Conservation (phyloP, 805 yeast species). For the Pichia paraexigua region DNA sequence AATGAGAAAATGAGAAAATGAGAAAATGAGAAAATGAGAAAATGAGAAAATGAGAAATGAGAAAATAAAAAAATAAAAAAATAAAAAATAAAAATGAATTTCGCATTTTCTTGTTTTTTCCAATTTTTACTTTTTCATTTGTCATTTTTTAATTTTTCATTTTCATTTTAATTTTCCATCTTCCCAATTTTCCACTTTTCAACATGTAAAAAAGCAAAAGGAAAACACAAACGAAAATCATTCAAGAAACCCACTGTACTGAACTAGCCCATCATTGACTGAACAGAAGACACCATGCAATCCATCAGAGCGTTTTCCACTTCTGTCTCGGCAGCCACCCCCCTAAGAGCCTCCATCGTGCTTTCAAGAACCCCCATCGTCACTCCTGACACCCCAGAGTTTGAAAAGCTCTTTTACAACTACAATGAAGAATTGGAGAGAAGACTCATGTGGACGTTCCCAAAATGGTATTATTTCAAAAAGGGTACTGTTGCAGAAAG, state of each 20-base stretch:
- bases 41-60: too few relatives aligned
- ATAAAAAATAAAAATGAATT: too few relatives aligned
- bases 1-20: too few relatives aligned
- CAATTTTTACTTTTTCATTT: too few relatives aligned
- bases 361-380: slow-evolving; percentile 78
- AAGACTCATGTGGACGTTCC: slow-evolving; percentile 96
- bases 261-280: background rate
- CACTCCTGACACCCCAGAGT: slow-evolving; percentile 64
- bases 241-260: background rate
- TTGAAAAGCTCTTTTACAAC: slow-evolving; percentile 67
- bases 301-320: slow-evolving; percentile 1
- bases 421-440: slow-evolving; percentile 84
- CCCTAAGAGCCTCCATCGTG: slow-evolving; percentile 3
- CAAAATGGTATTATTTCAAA: slow-evolving; percentile 84
- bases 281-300: background rate
- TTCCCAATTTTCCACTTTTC: background rate
- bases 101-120: too few relatives aligned
- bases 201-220: background rate
- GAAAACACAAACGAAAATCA: too few relatives aligned
- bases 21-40: too few relatives aligned
- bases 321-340: slow-evolving; percentile 10
- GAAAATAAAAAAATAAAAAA: too few relatives aligned
- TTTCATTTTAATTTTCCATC: too few relatives aligned
- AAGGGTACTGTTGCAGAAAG: slow-evolving; percentile 86
- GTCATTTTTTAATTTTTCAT: too few relatives aligned